Percentiles rank a stretch among this genome's conserved stretches.
Conservation (phyloP, 352 stramenopile genomes). For the Phytopythium cucurbitacearum region DNA sequence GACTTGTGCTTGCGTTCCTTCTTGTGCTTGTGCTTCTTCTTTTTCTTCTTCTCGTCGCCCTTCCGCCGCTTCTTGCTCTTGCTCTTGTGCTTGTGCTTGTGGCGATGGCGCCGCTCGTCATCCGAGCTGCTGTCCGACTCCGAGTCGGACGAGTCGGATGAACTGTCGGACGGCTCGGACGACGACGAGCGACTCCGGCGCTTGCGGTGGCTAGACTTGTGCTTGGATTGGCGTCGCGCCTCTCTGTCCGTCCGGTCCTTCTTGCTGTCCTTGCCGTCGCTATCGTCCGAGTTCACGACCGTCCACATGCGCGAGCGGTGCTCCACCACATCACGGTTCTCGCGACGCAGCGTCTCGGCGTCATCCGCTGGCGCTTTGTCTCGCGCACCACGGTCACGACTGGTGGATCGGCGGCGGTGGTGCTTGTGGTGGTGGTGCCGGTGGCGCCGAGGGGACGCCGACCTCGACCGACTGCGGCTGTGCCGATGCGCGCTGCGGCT, state of each 20-base stretch:
- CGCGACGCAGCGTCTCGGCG: constrained; percentile 18
- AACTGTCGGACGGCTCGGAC: constrained; percentile 34
- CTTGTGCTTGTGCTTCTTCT: constrained; percentile 70
- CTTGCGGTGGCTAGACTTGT: neutral
- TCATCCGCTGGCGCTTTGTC: neutral
- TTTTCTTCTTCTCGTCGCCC: constrained; percentile 94
- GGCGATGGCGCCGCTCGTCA: constrained; percentile 9
- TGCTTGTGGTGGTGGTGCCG: neutral
- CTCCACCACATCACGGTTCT: constrained; percentile 33
- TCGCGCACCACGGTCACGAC: neutral
- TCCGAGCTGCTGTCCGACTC: constrained; percentile 8
- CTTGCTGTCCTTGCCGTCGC: neutral
- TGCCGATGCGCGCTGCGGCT: neutral
- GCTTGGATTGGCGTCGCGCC: neutral
- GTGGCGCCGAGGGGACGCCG: neutral
- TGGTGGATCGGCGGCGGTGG: neutral
- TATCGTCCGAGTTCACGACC: constrained; percentile 31
- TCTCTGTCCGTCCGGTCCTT: neutral
- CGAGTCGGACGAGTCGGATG: constrained; percentile 14
- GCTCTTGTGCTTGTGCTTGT: constrained; percentile 14
- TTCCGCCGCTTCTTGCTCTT: constrained; percentile 51
- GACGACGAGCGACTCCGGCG: constrained; percentile 21
- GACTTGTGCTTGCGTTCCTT: constrained; percentile 9
- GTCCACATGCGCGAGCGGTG: constrained; percentile 41
- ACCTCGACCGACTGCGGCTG: constrained; percentile 3